Conservation (phyloP, 106 monocot genomes). For the Iris macrosiphon region DNA sequence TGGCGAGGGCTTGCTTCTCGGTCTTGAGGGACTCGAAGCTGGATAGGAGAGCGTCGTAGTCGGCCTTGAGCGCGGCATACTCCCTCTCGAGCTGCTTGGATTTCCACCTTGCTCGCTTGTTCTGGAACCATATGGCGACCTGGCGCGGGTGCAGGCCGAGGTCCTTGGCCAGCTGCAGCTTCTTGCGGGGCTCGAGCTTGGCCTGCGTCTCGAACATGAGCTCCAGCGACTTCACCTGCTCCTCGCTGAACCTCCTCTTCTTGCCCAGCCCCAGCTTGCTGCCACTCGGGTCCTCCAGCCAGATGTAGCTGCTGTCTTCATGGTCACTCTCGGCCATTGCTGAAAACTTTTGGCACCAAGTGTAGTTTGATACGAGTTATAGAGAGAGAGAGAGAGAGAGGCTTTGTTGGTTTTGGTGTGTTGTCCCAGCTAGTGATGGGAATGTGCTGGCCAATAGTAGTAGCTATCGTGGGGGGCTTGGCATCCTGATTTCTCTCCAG, state of each 20-base stretch:
- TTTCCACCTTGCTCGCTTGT: slow-evolving; percentile 62
- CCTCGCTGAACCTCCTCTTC: slow-evolving; percentile 47
- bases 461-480: not conserved
- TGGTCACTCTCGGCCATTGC: not conserved
- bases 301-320: not conserved
- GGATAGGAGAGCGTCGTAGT: slow-evolving; percentile 32
- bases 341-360: not conserved
- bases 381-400: no score
- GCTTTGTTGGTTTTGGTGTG: no score
- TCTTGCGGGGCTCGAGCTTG: slow-evolving; percentile 54
- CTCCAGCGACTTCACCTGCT: slow-evolving; percentile 45
- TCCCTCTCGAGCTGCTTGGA: slow-evolving; percentile 62
- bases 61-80: slow-evolving; percentile 22
- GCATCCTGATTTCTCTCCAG: not conserved
- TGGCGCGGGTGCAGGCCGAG: slow-evolving; percentile 59
- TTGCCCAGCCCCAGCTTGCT: slow-evolving; percentile 8
- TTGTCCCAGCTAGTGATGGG: not conserved
- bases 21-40: slow-evolving; percentile 25
- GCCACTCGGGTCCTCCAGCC: not conserved
- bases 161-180: slow-evolving; percentile 42
- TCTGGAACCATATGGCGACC: slow-evolving; percentile 72
- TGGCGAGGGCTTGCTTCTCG: slow-evolving; percentile 33
- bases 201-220: slow-evolving; percentile 46
- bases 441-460: slow-evolving; percentile 3
- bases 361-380: not conserved